These are phyloP conservation scores for Pseudevernia furfuracea DNA, from an alignment of 495 filamentous ascomycete genomes.

Conservation along the genomic window DNA sequence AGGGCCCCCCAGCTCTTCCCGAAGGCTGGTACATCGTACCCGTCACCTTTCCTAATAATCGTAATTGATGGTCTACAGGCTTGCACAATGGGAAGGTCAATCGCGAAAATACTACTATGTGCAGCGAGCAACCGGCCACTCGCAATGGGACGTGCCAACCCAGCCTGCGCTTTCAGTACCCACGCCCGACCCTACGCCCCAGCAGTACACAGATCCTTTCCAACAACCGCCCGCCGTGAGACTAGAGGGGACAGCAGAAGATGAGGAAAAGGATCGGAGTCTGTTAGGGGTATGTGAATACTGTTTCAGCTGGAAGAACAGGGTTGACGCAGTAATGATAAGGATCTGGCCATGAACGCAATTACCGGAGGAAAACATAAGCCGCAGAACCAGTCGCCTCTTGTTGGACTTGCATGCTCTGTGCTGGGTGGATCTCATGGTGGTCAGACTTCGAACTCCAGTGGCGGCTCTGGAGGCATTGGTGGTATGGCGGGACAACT, in stretches of 20 bases:
- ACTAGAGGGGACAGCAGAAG: constrained; percentile 13
- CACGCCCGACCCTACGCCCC: constrained; percentile 26
- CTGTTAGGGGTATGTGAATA: constrained; percentile 21
- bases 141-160: constrained; percentile 72
- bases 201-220: constrained; percentile 26
- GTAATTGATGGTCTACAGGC: constrained; percentile 34
- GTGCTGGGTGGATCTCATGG: constrained; percentile 34
- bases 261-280: constrained; percentile 23
- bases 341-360: constrained; percentile 36
- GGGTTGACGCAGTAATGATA: background rate
- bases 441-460: constrained; percentile 22
- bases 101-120: constrained; percentile 75
- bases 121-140: constrained; percentile 63
- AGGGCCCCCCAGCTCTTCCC: constrained; percentile 20
- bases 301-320: background rate
- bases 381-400: constrained; percentile 28
- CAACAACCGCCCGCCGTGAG: constrained; percentile 19
- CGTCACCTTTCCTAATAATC: background rate
- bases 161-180: constrained; percentile 39
- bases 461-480: constrained; percentile 23
- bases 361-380: constrained; percentile 34
- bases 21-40: constrained; percentile 24
- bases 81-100: constrained; percentile 73
- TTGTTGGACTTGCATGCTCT: constrained; percentile 32
- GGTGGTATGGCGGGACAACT: constrained; percentile 32